Conservation (phyloP, 2,329 filamentous ascomycete genomes). For the Periconia macrospinosa region DNA sequence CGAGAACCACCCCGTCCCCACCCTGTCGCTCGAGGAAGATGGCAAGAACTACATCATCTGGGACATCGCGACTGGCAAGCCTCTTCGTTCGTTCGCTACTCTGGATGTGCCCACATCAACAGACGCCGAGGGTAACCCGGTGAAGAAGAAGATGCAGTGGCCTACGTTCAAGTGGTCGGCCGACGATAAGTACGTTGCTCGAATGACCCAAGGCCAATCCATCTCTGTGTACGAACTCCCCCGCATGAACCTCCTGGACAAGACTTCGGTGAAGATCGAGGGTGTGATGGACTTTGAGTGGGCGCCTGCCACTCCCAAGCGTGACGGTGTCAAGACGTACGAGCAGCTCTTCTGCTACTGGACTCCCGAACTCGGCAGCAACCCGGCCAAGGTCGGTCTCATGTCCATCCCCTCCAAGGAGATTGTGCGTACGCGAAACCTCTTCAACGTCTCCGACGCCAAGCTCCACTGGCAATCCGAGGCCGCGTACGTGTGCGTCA, state of each 20-base stretch:
- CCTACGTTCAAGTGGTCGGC: conserved; percentile 99
- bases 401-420: conserved; percentile 97
- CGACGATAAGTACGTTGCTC: conserved; percentile 94
- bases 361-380: conserved; percentile 97
- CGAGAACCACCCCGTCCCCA: conserved; percentile 82
- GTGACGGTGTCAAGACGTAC: conserved; percentile 85
- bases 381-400: conserved; percentile 92
- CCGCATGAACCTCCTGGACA: conserved; percentile 86
- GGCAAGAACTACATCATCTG: conserved; percentile 99
- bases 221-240: conserved; percentile 92
- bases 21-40: conserved; percentile 78
- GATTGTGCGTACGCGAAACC: conserved; percentile 88
- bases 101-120: conserved; percentile 72
- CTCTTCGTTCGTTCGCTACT: conserved; percentile 90
- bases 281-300: conserved; percentile 98
- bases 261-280: conserved; percentile 92
- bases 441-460: conserved; percentile 96
- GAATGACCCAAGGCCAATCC: conserved; percentile 82
- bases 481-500: conserved; percentile 90
- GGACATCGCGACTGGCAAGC: conserved; percentile 88
- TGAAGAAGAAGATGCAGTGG: conserved; percentile 95
- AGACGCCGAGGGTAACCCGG: conserved; percentile 64
- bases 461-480: conserved; percentile 99
- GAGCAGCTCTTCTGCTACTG: conserved; percentile 98
- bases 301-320: conserved; percentile 80